Conservation (phyloP, 202 grass and related monocot species). For the Carex sylvatica region DNA sequence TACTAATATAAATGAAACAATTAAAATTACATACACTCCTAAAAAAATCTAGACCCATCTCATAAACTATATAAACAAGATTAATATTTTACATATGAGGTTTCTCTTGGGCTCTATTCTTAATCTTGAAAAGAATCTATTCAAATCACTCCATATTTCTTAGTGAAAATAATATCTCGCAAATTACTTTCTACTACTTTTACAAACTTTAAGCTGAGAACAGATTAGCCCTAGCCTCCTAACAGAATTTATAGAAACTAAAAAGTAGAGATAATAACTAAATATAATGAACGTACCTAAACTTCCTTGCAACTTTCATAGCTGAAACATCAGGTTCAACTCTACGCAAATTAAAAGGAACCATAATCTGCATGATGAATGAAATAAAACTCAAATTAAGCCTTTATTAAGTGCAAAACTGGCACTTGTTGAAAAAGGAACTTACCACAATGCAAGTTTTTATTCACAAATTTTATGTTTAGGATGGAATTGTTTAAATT, state of each 20-base stretch:
- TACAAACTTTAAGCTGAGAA: background rate
- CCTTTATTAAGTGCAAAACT: background rate
- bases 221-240: background rate
- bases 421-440: background rate
- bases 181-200: background rate
- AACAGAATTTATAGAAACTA: background rate
- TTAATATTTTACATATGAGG: too few species aligned
- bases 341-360: background rate
- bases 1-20: too few species aligned
- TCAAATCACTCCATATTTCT: too few species aligned
- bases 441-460: background rate
- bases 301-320: background rate
- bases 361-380: background rate
- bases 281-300: conserved; percentile 1
- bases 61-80: too few species aligned
- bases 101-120: too few species aligned
- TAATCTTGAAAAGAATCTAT: too few species aligned
- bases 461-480: background rate
- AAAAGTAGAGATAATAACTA: background rate
- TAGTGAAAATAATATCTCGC: background rate
- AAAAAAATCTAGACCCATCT: too few species aligned
- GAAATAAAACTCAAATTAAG: conserved; percentile 3
- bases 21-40: too few species aligned
- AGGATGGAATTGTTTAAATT: background rate
- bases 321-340: conserved; percentile 14